These are phyloP conservation scores for Penicillium sp. DNA, from an alignment of 2,329 filamentous ascomycete genomes.

Conservation along the genomic window DNA sequence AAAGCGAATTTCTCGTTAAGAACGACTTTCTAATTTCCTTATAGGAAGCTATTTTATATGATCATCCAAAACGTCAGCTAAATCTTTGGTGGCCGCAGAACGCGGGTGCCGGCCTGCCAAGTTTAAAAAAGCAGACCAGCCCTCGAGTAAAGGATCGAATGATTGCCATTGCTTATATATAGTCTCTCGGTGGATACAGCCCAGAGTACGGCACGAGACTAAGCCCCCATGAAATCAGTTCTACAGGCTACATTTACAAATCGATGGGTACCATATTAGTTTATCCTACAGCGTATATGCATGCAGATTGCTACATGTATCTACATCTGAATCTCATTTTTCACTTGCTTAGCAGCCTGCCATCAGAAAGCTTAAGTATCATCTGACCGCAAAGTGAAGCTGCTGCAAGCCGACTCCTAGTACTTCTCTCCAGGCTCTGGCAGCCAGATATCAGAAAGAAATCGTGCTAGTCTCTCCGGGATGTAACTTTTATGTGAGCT, in stretches of 20 bases:
- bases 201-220: no score
- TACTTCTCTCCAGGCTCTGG: neutral
- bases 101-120: neutral
- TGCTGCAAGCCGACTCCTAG: neutral
- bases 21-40: conserved; percentile 1
- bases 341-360: no score
- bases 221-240: no score
- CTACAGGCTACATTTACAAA: no score
- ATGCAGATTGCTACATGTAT: no score
- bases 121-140: neutral
- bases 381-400: neutral
- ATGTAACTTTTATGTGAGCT: neutral
- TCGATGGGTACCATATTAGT: no score
- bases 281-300: no score
- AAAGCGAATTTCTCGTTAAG: neutral
- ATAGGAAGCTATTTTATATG: neutral
- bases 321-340: no score
- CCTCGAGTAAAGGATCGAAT: neutral
- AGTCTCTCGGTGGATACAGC: no score
- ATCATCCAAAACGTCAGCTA: conserved; percentile 8
- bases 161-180: no score
- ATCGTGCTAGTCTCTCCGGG: neutral
- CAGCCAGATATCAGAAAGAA: neutral
- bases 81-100: neutral
- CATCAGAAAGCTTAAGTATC: no score